Evolutionary conservation across 2,329 filamentous ascomycete genomes (phyloP).

Genomic region (Boeremia exigua): DNA sequence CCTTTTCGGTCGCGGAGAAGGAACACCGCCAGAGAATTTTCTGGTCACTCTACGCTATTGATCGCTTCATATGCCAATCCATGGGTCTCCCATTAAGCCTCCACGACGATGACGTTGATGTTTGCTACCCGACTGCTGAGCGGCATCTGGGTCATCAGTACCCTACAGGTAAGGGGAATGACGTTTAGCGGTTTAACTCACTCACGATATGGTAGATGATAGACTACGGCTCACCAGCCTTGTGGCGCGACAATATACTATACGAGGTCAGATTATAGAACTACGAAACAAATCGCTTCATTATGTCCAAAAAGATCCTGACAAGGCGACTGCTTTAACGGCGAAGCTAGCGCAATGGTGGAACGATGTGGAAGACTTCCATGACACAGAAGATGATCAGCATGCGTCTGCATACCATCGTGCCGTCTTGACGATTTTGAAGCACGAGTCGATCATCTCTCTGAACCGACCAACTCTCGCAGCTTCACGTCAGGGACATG

Average conservation of each 20-base stretch:
- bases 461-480: constrained; percentile 60
- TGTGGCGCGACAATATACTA: constrained; percentile 56
- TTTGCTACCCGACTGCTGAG: constrained; percentile 61
- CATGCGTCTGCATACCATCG: constrained; percentile 46
- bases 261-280: constrained; percentile 60
- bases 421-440: constrained; percentile 53
- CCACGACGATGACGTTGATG: constrained; percentile 64
- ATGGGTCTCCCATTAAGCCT: constrained; percentile 63
- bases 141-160: constrained; percentile 42
- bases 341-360: constrained; percentile 60
- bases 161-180: constrained; percentile 18
- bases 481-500: constrained; percentile 50
- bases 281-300: constrained; percentile 60
- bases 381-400: constrained; percentile 46
- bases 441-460: constrained; percentile 59
- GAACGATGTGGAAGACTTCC: constrained; percentile 60
- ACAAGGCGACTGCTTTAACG: constrained; percentile 55
- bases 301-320: constrained; percentile 52
- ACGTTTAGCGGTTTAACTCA: background rate
- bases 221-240: constrained; percentile 31
- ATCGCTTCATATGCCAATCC: constrained; percentile 63
- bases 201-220: constrained; percentile 12
- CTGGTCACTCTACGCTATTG: constrained; percentile 63
- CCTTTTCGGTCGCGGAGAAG: constrained; percentile 56
- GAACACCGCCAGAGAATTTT: constrained; percentile 61